phyloP scores from a whole-genome alignment of 345 rosid genomes.

The Syzygium aromaticum region DNA sequence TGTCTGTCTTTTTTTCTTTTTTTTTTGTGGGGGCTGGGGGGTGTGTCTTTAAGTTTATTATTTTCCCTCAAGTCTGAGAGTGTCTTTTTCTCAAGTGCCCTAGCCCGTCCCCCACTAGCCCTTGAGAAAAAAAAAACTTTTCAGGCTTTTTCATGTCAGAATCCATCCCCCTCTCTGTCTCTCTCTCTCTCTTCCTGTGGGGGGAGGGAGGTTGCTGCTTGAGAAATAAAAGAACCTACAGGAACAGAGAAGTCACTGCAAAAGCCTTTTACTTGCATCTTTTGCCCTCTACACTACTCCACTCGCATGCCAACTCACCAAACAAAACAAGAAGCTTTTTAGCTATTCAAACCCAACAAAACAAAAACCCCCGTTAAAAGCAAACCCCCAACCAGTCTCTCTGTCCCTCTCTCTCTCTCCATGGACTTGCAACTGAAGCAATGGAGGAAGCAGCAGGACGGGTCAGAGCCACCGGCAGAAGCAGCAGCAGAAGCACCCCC shows the following conservation, averaged over 20 bases:
- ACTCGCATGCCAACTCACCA: neutral
- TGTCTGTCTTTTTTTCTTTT: slow-evolving; percentile 1
- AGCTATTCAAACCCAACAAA: neutral
- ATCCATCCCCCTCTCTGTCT: neutral
- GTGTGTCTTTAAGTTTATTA: slow-evolving; percentile 10
- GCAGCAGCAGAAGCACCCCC: slow-evolving; percentile 17
- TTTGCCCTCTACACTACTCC: neutral
- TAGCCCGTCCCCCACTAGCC: slow-evolving; percentile 33
- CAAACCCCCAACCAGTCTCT: neutral
- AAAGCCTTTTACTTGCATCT: neutral
- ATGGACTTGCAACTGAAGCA: slow-evolving; percentile 90
- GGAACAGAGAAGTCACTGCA: neutral
- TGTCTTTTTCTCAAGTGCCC: slow-evolving; percentile 48
- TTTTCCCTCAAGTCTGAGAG: slow-evolving; percentile 35
- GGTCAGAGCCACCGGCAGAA: slow-evolving; percentile 42
- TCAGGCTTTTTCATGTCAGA: slow-evolving; percentile 54
- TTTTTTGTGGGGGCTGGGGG: neutral
- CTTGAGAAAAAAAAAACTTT: slow-evolving; percentile 16
- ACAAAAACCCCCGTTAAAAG: neutral
- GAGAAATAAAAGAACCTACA: neutral
- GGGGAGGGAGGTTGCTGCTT: neutral
- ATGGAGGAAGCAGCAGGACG: slow-evolving; percentile 37
- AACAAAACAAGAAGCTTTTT: neutral
- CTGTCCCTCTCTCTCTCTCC: neutral
- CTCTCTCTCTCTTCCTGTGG: neutral